Conservation (phyloP, 2,329 filamentous ascomycete species). For the Penicillium sp. region DNA sequence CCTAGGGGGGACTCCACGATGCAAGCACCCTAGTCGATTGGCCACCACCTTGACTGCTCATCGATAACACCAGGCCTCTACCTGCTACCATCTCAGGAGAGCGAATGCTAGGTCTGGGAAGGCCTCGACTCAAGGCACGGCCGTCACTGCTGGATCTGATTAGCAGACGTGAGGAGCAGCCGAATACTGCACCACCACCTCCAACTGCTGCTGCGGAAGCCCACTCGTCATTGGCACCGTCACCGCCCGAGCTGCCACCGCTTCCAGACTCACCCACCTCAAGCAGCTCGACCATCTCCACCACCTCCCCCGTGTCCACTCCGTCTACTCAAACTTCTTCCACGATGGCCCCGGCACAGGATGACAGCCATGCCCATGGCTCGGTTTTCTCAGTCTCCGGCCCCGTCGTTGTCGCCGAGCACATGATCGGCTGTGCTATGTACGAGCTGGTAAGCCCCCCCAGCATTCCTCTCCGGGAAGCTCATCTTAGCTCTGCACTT, state of each 20-base stretch:
- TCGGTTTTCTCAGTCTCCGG: constrained; percentile 73
- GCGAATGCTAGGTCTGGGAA: constrained; percentile 58
- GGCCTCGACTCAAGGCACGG: constrained; percentile 60
- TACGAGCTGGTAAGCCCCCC: constrained; percentile 79
- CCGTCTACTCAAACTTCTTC: constrained; percentile 30
- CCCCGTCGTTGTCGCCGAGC: constrained; percentile 93
- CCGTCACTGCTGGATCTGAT: constrained; percentile 66
- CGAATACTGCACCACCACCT: constrained; percentile 36
- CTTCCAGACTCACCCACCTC: constrained; percentile 48
- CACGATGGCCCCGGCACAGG: constrained; percentile 49
- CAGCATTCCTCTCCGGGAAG: constrained; percentile 6
- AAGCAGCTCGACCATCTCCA: constrained; percentile 43
- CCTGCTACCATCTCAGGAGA: constrained; percentile 4
- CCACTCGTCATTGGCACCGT: constrained; percentile 27
- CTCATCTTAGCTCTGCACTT: constrained; percentile 7
- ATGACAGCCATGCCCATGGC: constrained; percentile 58
- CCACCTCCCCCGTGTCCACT: constrained; percentile 28
- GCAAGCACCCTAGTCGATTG: constrained; percentile 5
- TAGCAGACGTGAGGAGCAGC: constrained; percentile 20
- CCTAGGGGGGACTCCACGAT: constrained; percentile 25
- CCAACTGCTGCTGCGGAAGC: constrained; percentile 35
- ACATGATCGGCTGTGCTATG: constrained; percentile 99
- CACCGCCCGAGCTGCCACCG: constrained; percentile 48
- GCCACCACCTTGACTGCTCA: neutral
- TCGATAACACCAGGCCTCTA: neutral